phyloP scores from a whole-genome alignment of 2,329 filamentous ascomycete species.

The Penicillium sp. region DNA sequence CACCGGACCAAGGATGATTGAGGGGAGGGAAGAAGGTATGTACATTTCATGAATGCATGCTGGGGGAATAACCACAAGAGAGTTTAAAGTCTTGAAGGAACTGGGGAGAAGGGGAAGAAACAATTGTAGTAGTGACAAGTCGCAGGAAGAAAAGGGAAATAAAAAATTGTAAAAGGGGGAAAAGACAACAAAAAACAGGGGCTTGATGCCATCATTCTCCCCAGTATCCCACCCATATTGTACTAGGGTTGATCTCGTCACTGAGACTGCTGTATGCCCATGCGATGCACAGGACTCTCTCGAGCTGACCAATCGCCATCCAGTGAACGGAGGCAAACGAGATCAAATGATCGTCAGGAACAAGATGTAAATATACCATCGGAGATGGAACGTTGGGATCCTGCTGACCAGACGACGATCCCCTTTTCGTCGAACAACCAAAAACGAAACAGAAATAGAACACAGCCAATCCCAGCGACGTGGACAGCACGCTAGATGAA shows the following conservation, averaged over 20 bases:
- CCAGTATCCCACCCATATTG: conserved; percentile 7
- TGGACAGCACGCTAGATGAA: conserved; percentile 40
- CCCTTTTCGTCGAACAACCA: neutral
- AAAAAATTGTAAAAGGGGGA: conserved; percentile 1
- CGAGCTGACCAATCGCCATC: neutral
- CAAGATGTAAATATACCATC: conserved; percentile 12
- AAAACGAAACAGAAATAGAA: conserved; percentile 11
- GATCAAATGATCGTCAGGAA: neutral
- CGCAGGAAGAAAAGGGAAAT: conserved; percentile 5
- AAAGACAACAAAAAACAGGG: conserved; percentile 7
- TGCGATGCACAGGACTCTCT: neutral
- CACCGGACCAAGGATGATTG: conserved; percentile 14
- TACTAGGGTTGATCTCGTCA: conserved; percentile 3
- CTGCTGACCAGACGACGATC: neutral
- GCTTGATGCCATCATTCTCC: conserved; percentile 7
- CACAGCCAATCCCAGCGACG: conserved; percentile 30
- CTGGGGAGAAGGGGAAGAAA: conserved; percentile 10
- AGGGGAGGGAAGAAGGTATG: conserved; percentile 23
- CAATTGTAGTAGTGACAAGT: conserved; percentile 13
- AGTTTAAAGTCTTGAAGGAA: conserved; percentile 15
- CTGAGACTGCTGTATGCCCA: conserved; percentile 9
- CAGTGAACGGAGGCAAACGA: neutral
- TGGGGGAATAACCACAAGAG: conserved; percentile 21
- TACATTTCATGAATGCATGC: conserved; percentile 35
- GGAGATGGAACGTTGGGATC: neutral